phyloP scores from a whole-genome alignment of 306 rosid genomes.

The Bauhinia variegata region DNA sequence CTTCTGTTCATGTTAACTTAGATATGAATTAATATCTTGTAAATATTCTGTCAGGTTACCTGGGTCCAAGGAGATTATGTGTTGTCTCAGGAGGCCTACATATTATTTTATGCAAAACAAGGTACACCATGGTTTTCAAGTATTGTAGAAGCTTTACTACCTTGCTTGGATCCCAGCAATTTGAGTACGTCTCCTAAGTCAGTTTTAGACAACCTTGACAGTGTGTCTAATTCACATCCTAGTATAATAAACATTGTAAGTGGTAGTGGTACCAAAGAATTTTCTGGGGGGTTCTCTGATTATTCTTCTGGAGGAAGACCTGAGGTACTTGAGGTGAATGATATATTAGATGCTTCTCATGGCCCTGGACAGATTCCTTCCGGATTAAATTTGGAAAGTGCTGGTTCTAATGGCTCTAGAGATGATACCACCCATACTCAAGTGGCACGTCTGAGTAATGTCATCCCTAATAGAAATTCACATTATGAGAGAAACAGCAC shows the following conservation, averaged over 20 bases:
- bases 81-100: slow-evolving; percentile 79
- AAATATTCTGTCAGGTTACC: slow-evolving; percentile 63
- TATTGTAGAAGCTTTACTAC: slow-evolving; percentile 39
- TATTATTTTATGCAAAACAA: slow-evolving; percentile 73
- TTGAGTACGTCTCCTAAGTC: slow-evolving; percentile 67
- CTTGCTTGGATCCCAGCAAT: slow-evolving; percentile 27
- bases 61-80: slow-evolving; percentile 56
- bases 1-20: not conserved
- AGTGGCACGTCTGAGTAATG: not conserved
- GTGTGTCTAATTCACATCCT: slow-evolving; percentile 19
- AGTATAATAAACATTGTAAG: slow-evolving; percentile 5
- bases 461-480: slow-evolving; percentile 25
- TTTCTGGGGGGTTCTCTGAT: slow-evolving; percentile 23
- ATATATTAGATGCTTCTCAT: slow-evolving; percentile 22
- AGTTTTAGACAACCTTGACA: slow-evolving; percentile 58
- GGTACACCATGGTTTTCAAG: slow-evolving; percentile 81
- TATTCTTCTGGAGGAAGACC: slow-evolving; percentile 15
- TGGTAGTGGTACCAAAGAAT: slow-evolving; percentile 30
- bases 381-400: slow-evolving; percentile 23
- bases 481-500: slow-evolving; percentile 12
- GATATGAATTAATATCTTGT: slow-evolving; percentile 22
- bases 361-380: slow-evolving; percentile 8
- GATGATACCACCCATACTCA: slow-evolving; percentile 24
- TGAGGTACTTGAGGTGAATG: slow-evolving; percentile 28
- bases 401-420: slow-evolving; percentile 16